These are phyloP conservation scores for Kwoniella shivajii DNA, from an alignment of 1,284 basidiomycete species.

Conservation along the genomic window DNA sequence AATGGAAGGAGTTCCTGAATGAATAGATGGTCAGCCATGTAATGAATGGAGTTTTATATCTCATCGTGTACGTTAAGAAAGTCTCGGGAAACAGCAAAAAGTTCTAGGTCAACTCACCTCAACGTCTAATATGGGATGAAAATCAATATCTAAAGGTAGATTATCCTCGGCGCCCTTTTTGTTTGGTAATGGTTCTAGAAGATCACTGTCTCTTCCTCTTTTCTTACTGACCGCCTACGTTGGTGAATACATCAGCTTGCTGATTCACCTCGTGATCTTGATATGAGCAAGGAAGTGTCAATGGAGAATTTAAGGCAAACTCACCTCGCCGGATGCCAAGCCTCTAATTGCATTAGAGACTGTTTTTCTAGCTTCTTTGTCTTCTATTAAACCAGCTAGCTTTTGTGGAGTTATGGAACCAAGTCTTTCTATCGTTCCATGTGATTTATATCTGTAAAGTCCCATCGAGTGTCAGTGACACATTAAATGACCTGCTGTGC, in stretches of 20 bases:
- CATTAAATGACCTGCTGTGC: not conserved
- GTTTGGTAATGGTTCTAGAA: slow-evolving; percentile 33
- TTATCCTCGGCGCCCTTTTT: slow-evolving; percentile 18
- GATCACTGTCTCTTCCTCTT: slow-evolving; percentile 31
- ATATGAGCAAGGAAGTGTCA: too few relatives aligned
- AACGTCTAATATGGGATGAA: slow-evolving; percentile 39
- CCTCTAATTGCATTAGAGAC: slow-evolving; percentile 66
- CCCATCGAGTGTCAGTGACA: too few relatives aligned
- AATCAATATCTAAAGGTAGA: slow-evolving; percentile 31
- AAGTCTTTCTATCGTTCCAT: slow-evolving; percentile 66
- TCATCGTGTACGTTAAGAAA: too few relatives aligned
- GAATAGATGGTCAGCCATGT: too few relatives aligned
- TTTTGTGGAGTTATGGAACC: slow-evolving; percentile 63
- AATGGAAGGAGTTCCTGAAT: slow-evolving; percentile 65
- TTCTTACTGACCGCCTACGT: slow-evolving; percentile 32
- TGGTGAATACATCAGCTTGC: not conserved
- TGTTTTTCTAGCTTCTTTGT: slow-evolving; percentile 69
- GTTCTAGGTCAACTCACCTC: slow-evolving; percentile 30
- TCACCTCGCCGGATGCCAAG: slow-evolving; percentile 36
- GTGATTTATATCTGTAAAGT: slow-evolving; percentile 67
- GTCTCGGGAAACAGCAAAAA: not conserved
- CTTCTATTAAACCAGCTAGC: slow-evolving; percentile 63
- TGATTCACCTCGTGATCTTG: not conserved
- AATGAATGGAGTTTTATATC: too few relatives aligned
- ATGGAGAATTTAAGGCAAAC: not conserved